These are phyloP conservation scores for Phialophora expanda DNA, from an alignment of 2,329 filamentous ascomycete species.

Conservation along the genomic window DNA sequence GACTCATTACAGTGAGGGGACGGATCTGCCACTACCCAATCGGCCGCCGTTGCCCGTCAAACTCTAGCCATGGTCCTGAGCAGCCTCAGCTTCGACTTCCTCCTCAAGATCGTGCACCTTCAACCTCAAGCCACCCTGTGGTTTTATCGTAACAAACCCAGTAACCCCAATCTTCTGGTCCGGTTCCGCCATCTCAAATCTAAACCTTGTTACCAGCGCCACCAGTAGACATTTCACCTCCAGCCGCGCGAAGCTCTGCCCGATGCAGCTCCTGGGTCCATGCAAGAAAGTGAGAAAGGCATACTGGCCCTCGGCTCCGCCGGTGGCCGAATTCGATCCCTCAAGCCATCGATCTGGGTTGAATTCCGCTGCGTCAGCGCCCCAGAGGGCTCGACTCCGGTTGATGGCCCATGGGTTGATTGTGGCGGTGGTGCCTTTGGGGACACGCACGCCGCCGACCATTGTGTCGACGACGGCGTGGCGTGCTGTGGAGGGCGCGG, in stretches of 20 bases:
- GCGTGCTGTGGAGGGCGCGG: conserved; percentile 42
- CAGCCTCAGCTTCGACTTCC: neutral
- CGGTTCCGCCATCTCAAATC: conserved; percentile 67
- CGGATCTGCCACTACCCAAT: neutral
- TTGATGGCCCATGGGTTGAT: conserved; percentile 57
- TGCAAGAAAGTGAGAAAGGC: conserved; percentile 77
- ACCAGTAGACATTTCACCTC: conserved; percentile 89
- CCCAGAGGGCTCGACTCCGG: conserved; percentile 42
- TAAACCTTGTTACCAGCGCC: conserved; percentile 60
- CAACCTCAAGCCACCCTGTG: conserved; percentile 72
- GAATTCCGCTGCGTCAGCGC: conserved; percentile 43
- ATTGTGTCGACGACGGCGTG: conserved; percentile 64
- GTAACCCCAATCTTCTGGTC: conserved; percentile 58
- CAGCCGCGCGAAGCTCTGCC: conserved; percentile 62
- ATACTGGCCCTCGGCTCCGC: conserved; percentile 72
- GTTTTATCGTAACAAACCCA: conserved; percentile 54
- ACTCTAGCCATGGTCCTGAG: neutral
- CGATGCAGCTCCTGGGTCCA: conserved; percentile 51
- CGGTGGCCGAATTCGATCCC: conserved; percentile 51
- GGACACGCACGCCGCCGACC: conserved; percentile 69
- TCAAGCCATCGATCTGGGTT: conserved; percentile 51
- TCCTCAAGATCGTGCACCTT: conserved; percentile 50
- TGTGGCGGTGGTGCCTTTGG: conserved; percentile 71
- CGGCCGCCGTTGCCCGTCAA: neutral
- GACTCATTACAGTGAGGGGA: neutral